Evolutionary conservation across 257 asterid species (phyloP).

Genomic region (Solanum bulbocastanum): DNA sequence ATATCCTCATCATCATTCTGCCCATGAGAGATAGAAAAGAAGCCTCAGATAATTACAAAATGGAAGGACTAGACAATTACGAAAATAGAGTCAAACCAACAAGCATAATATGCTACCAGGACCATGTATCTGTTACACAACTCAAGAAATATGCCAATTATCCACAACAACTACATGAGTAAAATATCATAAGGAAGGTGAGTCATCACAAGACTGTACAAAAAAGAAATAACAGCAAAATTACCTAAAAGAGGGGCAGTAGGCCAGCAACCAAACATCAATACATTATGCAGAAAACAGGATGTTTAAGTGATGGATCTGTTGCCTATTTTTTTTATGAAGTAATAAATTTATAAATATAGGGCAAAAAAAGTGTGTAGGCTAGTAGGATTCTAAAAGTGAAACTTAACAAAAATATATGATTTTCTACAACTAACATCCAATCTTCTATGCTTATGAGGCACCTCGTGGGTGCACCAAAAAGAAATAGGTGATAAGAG

Average conservation of each 20-base stretch:
- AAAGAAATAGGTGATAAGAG: neutral
- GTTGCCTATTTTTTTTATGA: neutral
- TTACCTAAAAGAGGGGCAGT: neutral
- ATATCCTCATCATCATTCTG: conserved; percentile 96
- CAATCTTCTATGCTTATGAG: neutral
- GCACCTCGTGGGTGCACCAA: neutral
- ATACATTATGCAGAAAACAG: neutral
- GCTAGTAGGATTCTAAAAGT: neutral
- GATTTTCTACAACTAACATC: neutral
- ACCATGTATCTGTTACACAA: neutral
- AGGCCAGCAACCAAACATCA: neutral
- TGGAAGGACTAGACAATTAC: neutral
- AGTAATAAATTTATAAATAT: neutral
- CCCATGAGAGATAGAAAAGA: conserved; percentile 15
- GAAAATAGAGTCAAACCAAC: neutral
- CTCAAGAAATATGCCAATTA: neutral
- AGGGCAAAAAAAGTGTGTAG: neutral
- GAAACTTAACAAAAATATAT: neutral
- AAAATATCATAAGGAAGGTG: neutral
- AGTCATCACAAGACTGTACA: neutral
- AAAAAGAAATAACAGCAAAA: neutral
- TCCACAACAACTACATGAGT: neutral
- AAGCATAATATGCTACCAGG: neutral
- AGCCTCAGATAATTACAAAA: neutral
- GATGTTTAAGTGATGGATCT: neutral